phyloP scores from a whole-genome alignment of 140 eudicot species.

The Senecio squalidus region DNA sequence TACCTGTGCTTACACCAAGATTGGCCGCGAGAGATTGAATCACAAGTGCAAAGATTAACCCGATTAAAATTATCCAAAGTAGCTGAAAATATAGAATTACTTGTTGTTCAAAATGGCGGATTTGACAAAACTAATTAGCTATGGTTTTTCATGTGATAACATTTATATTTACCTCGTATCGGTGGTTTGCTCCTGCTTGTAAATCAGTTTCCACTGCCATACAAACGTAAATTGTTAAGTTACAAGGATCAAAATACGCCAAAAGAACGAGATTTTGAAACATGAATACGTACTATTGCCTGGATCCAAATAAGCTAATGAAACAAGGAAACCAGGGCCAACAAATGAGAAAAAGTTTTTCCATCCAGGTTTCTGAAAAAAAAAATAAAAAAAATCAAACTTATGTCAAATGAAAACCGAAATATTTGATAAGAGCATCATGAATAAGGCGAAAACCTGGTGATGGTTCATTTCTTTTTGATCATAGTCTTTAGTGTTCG shows the following conservation, averaged over 20 bases:
- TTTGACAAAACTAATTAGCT: background rate
- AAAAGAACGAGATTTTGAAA: background rate
- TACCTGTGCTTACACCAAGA: constrained; percentile 44
- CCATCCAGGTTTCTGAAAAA: constrained; percentile 53
- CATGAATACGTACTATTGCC: constrained; percentile 49
- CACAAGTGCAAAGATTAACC: constrained; percentile 38
- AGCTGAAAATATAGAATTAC: constrained; percentile 18
- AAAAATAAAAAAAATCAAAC: background rate
- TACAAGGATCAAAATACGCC: background rate
- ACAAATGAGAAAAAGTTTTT: constrained; percentile 46
- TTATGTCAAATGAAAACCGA: background rate
- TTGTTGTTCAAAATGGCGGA: background rate
- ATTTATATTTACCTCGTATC: constrained; percentile 32
- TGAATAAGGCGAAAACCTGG: constrained; percentile 4
- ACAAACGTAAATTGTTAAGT: background rate
- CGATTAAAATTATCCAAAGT: constrained; percentile 35
- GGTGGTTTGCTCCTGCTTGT: constrained; percentile 46
- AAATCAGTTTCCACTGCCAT: constrained; percentile 46
- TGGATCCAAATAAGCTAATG: constrained; percentile 73
- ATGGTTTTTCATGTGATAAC: background rate
- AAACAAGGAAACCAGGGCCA: constrained; percentile 84
- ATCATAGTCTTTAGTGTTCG: background rate
- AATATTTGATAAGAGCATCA: background rate
- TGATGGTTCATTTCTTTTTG: constrained; percentile 4
- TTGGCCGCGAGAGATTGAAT: constrained; percentile 46